Percentiles rank a stretch among this genome's conserved stretches.
These are phyloP conservation scores for Fusarium dlaminii DNA, from an alignment of 2,329 filamentous ascomycete species.

Conservation along the genomic window DNA sequence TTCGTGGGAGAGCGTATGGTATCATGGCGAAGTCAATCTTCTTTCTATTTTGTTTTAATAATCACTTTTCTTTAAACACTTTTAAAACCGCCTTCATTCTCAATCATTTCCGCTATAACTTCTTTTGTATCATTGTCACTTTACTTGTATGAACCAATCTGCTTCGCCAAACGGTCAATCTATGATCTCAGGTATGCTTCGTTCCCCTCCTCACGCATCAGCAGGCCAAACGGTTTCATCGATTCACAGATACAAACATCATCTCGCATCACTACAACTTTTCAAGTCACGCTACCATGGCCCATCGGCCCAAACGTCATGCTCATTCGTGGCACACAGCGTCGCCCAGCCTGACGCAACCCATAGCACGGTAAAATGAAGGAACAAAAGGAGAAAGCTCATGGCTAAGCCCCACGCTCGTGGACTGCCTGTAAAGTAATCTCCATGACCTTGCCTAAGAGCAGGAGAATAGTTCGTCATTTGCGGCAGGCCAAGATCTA, in stretches of 20 bases:
- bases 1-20: background rate
- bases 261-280: background rate
- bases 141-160: background rate
- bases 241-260: background rate
- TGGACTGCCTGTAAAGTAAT: slow-evolving; percentile 21
- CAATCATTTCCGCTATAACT: background rate
- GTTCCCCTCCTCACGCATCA: background rate
- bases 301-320: slow-evolving; percentile 44
- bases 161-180: background rate
- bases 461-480: slow-evolving; percentile 8
- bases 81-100: background rate
- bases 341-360: slow-evolving; percentile 46
- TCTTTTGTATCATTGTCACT: background rate
- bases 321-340: slow-evolving; percentile 44
- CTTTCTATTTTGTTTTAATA: background rate
- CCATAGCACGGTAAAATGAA: slow-evolving; percentile 51
- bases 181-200: background rate
- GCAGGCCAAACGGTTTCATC: background rate
- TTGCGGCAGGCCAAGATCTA: slow-evolving; percentile 66
- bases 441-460: slow-evolving; percentile 18
- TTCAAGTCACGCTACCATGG: slow-evolving; percentile 39
- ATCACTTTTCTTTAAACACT: background rate
- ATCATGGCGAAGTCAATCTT: background rate
- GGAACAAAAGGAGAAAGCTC: slow-evolving; percentile 45
- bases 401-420: slow-evolving; percentile 45